Base-by-base conservation (phyloP, 805 yeast genomes). In the Starmerella ratchasimensis region DNA sequence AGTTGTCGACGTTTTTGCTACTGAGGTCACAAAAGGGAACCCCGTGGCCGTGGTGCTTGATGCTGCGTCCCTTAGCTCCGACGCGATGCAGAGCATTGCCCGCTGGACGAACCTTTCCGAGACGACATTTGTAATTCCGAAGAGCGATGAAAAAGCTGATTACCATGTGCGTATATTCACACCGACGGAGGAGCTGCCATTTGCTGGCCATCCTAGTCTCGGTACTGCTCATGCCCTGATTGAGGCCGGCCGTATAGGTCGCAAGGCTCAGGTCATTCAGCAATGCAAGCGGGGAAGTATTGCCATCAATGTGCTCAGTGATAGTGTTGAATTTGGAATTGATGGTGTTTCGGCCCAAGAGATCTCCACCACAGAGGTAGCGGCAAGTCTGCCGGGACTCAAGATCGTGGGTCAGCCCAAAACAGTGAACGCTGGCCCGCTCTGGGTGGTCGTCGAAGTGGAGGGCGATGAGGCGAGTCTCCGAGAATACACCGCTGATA, bases 181-280 rank as follows among this genome's bases (percentile, higher is more conserved):
- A 0, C 68, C 73, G 2, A 43, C 28, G 2, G 28, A 31, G 3
- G 78, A 73, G 46, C 49, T 73, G 18, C 74, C 75, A 6, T 73
- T 72, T 57, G 78, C 80, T 1, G 79, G 80, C 5, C 79, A 73
- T 46, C 80, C 79, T 3, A 72, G 76, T 0, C 46, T 72, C 23
- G 79, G 78, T 6, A 46, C 52, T 1, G 41, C 45, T 2, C 33
- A 36, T n/a, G 49, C 50, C 0, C 27, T 47, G 11, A 19, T 41
- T 1, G 45, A 37, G 26, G 33, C 42, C 3, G 44, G 44, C 1
- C n/a, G 42, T 5, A 22, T 42, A 15, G 29, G 24, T 5, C 27
- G 35, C 10, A 39, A 35, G 33, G 50, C 56, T 9, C 9, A 13
- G 3, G 14, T 45, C 2, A 24, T 39, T 9, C 52, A 48, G 31